Base-by-base conservation (phyloP, 352 stramenopile species). In the Pythium diclinum region DNA sequence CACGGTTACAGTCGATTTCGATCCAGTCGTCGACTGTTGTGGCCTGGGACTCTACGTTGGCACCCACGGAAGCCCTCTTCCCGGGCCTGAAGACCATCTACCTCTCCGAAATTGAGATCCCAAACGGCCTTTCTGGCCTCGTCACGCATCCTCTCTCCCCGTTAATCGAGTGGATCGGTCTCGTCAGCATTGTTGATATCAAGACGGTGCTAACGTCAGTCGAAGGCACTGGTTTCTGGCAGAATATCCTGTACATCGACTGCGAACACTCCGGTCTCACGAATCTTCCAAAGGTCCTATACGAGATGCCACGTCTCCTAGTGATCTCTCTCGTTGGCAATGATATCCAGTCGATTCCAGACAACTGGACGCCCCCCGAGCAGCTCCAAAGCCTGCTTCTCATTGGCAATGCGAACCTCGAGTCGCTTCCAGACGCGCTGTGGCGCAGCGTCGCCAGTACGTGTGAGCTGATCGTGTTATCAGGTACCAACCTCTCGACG, bases 131-230 rank as follows among this genome's bases (percentile, higher is more conserved):
- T 6, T 54, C 49, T 6, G 49, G 56, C 0, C 3, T 48, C 0
- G 2, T 33, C 16, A 1, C 8, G 2, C 1, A 51, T 3, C 63
- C 56, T 8, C 6, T 70, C 0, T 23, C 63, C 0, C 8, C 25
- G 9, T 57, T 28, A 7, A 1, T 71, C 28, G 64, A 71, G 34
- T 71, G 52, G 57, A 57, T 71, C 21, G 33, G 48, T 6, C 32
- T 66, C 10, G n/a, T 59, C 1, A 14, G 16, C 30, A 25, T 58
- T 19, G 2, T 3, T 3, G 13, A 70, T 14, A 9, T n/a, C 4
- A 42, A 13, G 6, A 21, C 25, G 13, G 3, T 65, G 9, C 34
- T 70, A 2, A 14, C 25, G 1, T 8, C 44, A 0, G 58, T 70
- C 0, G 57, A 44, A 16, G 19, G 21, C 10, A 23, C 34, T 6